These are phyloP conservation scores for Camptophora hylomeconis DNA, from an alignment of 2,329 filamentous ascomycete species.

Conservation along the genomic window DNA sequence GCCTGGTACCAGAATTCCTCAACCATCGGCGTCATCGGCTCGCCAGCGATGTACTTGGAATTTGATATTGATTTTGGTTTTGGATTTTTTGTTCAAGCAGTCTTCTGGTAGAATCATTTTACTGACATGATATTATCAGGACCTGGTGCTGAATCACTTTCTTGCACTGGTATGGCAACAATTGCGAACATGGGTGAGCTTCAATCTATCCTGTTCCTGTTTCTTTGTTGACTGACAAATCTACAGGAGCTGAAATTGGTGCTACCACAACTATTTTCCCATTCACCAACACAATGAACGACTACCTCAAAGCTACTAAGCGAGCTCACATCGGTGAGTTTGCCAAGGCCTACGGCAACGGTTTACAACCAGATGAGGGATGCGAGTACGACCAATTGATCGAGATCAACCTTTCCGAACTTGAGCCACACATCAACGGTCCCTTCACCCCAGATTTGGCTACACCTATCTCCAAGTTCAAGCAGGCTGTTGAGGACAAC, in stretches of 20 bases:
- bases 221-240: constrained; percentile 5
- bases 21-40: too few species aligned
- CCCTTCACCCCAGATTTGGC: constrained; percentile 97
- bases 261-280: constrained; percentile 90
- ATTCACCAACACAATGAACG: constrained; percentile 96
- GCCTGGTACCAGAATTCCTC: too few species aligned
- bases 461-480: constrained; percentile 95
- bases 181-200: constrained; percentile 43
- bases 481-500: constrained; percentile 84
- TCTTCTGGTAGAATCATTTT: too few species aligned
- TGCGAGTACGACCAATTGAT: constrained; percentile 93
- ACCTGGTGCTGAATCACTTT: constrained; percentile 61
- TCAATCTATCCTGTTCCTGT: background rate
- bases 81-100: too few species aligned
- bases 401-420: constrained; percentile 86
- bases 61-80: too few species aligned
- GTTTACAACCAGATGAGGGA: constrained; percentile 76
- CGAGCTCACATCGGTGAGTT: constrained; percentile 83
- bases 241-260: constrained; percentile 43
- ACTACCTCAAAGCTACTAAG: constrained; percentile 88
- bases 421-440: constrained; percentile 97
- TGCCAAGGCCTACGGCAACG: constrained; percentile 67
- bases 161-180: constrained; percentile 77
- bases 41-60: too few species aligned
- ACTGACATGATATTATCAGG: too few species aligned